Percentiles rank a stretch among this genome's conserved stretches.
Evolutionary conservation across 768 basidiomycete species (phyloP).

Genomic region (Leccinum disarticulatum): DNA sequence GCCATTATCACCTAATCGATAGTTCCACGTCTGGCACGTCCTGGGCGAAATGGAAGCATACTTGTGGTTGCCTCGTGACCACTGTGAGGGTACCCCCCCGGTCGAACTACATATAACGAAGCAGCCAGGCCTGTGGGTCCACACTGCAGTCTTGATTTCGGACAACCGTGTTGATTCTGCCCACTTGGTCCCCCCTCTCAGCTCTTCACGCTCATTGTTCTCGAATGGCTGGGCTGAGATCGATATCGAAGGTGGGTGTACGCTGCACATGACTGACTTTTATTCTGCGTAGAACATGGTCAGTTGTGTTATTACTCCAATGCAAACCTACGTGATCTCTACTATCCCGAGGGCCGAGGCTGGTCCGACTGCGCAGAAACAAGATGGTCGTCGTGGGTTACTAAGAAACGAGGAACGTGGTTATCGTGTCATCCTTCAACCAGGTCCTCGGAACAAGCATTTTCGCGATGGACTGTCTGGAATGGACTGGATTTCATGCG

Average conservation of each 20-base stretch:
- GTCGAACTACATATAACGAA: conserved; percentile 4
- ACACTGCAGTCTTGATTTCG: neutral
- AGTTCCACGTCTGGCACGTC: neutral
- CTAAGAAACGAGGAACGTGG: neutral
- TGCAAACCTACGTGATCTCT: neutral
- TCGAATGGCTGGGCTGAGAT: neutral
- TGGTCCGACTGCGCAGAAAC: neutral
- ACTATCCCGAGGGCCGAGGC: neutral
- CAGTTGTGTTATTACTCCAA: neutral
- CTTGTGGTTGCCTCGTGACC: neutral
- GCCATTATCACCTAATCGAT: neutral
- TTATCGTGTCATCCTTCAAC: neutral
- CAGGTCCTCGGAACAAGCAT: neutral
- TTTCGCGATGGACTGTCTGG: neutral
- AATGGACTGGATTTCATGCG: neutral
- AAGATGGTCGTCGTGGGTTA: neutral
- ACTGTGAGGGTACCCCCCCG: conserved; percentile 19
- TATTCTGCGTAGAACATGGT: neutral
- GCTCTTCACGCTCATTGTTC: neutral
- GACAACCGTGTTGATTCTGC: neutral
- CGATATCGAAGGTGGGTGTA: neutral
- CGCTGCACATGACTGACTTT: neutral
- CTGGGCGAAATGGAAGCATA: neutral
- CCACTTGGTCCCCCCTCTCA: neutral
- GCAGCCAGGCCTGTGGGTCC: neutral